These are phyloP conservation scores for Cyberlindnera maritima DNA, from an alignment of 805 yeast species.

Conservation along the genomic window DNA sequence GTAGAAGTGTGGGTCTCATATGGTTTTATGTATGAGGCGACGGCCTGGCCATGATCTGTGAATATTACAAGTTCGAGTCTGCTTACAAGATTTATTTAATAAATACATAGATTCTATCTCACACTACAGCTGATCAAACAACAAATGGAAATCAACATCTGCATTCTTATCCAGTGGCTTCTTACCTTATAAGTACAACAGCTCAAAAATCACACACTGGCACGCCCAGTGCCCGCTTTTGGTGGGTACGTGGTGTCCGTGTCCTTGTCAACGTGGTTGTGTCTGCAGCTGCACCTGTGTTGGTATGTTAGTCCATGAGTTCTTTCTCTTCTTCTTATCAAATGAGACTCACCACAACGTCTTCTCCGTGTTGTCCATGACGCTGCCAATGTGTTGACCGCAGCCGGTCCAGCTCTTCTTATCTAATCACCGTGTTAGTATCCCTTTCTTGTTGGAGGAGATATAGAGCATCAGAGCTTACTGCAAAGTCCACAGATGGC, in stretches of 20 bases:
- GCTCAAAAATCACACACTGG: conserved; percentile 26
- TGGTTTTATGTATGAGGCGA: no score
- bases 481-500: conserved; percentile 29
- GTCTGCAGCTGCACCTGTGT: conserved; percentile 48
- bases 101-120: no score
- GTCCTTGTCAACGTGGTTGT: conserved; percentile 32
- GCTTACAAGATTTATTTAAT: no score
- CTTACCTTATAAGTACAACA: not conserved
- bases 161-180: no score
- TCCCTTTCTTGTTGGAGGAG: no score
- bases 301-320: not conserved
- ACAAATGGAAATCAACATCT: no score
- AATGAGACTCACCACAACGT: conserved; percentile 30
- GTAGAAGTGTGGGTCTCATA: no score
- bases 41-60: no score
- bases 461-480: conserved; percentile 9
- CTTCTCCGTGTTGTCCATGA: conserved; percentile 51
- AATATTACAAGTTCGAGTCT: no score
- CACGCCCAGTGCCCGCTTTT: conserved; percentile 60
- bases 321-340: no score
- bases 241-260: conserved; percentile 51
- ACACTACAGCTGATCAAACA: no score
- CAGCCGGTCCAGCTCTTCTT: conserved; percentile 67
- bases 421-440: conserved; percentile 21
- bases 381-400: conserved; percentile 49